Evolutionary conservation across 2,329 filamentous ascomycete species (phyloP).

Genomic region (Alternaria sp.): DNA sequence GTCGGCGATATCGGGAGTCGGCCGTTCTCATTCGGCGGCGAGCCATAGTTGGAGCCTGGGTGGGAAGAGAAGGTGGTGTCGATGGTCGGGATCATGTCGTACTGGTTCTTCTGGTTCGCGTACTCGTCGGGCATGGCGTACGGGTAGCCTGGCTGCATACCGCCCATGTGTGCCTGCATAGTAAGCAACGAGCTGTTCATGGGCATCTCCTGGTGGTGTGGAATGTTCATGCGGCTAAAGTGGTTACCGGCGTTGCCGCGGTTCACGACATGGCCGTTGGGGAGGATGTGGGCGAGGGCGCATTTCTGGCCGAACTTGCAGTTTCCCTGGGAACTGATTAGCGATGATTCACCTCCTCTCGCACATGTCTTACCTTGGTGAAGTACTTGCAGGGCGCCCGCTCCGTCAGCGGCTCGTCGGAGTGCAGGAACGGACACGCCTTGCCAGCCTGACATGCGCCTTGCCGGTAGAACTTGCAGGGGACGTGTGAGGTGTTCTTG

Average conservation of each 20-base stretch:
- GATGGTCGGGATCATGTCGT: conserved; percentile 61
- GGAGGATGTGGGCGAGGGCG: conserved; percentile 93
- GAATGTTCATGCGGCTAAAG: conserved; percentile 72
- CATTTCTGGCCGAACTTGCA: conserved; percentile 99
- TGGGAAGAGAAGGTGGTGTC: conserved; percentile 66
- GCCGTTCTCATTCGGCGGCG: conserved; percentile 71
- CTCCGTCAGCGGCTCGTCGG: conserved; percentile 81
- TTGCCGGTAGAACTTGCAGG: conserved; percentile 99
- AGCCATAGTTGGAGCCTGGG: conserved; percentile 74
- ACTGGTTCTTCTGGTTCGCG: conserved; percentile 44
- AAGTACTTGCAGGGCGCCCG: conserved; percentile 97
- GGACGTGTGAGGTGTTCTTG: conserved; percentile 87
- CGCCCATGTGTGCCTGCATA: conserved; percentile 58
- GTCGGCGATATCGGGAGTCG: conserved; percentile 81
- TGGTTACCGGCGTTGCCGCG: conserved; percentile 60
- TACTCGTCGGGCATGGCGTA: conserved; percentile 52
- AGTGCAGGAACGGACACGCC: conserved; percentile 95
- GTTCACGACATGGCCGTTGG: conserved; percentile 91
- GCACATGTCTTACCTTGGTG: conserved; percentile 73
- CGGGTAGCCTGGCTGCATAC: conserved; percentile 49
- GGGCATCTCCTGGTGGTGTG: conserved; percentile 71
- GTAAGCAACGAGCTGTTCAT: conserved; percentile 75
- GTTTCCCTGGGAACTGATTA: conserved; percentile 71
- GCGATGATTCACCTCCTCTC: background rate
- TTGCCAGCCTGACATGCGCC: conserved; percentile 95